Conservation (phyloP, 768 basidiomycete genomes). For the Favolaschia claudopus region DNA sequence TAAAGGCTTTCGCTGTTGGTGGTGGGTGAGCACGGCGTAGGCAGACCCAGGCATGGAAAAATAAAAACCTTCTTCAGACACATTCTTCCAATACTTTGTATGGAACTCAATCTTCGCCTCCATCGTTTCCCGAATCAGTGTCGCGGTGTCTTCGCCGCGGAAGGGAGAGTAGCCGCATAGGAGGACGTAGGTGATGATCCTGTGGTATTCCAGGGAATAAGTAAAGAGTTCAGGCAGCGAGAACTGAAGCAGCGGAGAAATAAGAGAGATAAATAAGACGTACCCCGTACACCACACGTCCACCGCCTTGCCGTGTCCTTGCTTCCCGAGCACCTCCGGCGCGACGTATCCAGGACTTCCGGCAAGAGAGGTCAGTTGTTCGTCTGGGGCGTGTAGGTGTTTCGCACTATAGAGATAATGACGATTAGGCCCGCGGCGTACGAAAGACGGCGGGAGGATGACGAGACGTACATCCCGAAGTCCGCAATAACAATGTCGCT, state of each 20-base stretch:
- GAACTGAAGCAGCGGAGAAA: neutral
- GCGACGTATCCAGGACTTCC: conserved; percentile 92
- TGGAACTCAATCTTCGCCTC: conserved; percentile 90
- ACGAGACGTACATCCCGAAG: conserved; percentile 85
- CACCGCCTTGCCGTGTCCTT: conserved; percentile 91
- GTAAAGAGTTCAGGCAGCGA: conserved; percentile 4
- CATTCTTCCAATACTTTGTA: conserved; percentile 92
- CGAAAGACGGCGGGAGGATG: neutral
- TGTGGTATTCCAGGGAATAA: conserved; percentile 38
- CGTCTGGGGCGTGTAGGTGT: conserved; percentile 75
- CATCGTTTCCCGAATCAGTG: conserved; percentile 84
- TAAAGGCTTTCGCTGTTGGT: conserved; percentile 81
- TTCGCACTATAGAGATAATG: conserved; percentile 65
- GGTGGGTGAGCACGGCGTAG: too few relatives aligned
- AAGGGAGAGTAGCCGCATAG: conserved; percentile 97
- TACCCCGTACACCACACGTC: conserved; percentile 96
- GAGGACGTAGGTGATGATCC: conserved; percentile 94
- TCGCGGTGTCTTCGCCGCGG: conserved; percentile 79
- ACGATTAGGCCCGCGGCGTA: neutral
- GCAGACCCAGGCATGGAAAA: neutral
- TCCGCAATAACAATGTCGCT: conserved; percentile 96
- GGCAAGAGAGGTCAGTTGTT: conserved; percentile 75
- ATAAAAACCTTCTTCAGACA: conserved; percentile 72
- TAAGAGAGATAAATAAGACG: conserved; percentile 30
- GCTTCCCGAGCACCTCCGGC: conserved; percentile 82